Conservation (phyloP, 1,284 basidiomycete genomes). For the Cryptococcus floricola region DNA sequence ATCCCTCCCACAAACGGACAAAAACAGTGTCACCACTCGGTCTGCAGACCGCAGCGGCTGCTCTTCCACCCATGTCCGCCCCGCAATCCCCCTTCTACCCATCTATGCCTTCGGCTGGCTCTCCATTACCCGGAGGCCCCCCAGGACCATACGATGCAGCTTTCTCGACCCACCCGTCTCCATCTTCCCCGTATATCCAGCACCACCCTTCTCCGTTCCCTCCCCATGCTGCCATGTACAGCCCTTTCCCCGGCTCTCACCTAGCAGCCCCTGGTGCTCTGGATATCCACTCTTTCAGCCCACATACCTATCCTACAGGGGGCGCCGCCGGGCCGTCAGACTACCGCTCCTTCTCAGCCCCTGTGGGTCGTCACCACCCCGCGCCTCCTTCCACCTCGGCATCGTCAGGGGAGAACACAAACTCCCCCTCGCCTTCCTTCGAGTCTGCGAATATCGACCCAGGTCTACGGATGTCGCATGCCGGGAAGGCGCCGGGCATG, state of each 20-base stretch:
- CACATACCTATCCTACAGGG: neutral
- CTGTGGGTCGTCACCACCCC: neutral
- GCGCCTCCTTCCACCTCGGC: neutral
- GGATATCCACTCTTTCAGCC: neutral
- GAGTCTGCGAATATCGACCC: neutral
- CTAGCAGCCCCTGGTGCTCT: neutral
- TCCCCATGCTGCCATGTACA: neutral
- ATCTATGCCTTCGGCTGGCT: neutral
- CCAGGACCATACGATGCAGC: neutral
- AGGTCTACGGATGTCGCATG: neutral
- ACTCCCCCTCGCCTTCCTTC: neutral
- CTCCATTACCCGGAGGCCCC: neutral
- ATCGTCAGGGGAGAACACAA: neutral
- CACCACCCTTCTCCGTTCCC: neutral
- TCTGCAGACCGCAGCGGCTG: neutral
- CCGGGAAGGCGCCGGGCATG: neutral
- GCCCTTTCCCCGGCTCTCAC: neutral
- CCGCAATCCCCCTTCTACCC: neutral
- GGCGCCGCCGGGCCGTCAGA: neutral
- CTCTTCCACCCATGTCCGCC: neutral
- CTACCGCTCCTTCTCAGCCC: neutral
- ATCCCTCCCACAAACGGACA: neutral
- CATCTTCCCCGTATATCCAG: neutral
- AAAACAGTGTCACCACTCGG: neutral
- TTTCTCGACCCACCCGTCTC: neutral